phyloP scores from a whole-genome alignment of 805 yeast species.

The Kregervanrija delftensis region DNA sequence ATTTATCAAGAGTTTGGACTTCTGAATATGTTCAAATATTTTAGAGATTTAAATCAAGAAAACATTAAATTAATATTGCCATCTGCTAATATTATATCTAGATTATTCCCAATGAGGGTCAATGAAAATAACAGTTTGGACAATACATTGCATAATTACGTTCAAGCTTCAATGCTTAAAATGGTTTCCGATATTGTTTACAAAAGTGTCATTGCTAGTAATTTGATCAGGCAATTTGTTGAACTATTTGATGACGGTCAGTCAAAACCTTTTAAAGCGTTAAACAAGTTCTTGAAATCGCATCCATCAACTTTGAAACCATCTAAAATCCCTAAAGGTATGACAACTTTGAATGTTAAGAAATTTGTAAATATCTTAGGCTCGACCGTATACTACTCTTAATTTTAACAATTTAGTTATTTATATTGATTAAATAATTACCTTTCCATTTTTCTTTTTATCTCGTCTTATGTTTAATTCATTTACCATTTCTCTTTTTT shows the following conservation, averaged over 20 bases:
- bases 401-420: too few relatives aligned
- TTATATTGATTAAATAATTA: too few relatives aligned
- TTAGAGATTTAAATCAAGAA: conserved; percentile 8
- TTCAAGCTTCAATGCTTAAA: conserved; percentile 2
- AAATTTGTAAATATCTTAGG: conserved; percentile 3
- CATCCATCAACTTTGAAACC: conserved; percentile 30
- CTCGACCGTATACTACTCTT: too few relatives aligned
- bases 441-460: too few relatives aligned
- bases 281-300: conserved; percentile 21
- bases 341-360: conserved; percentile 16
- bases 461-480: too few relatives aligned
- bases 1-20: conserved; percentile 32
- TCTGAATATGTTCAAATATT: conserved; percentile 30
- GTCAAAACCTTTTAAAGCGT: conserved; percentile 19
- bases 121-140: background rate
- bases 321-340: conserved; percentile 25
- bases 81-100: conserved; percentile 18
- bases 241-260: conserved; percentile 29
- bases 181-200: conserved; percentile 14
- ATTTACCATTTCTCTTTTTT: too few relatives aligned
- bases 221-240: conserved; percentile 26
- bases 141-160: conserved; percentile 1
- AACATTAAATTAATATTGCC: conserved; percentile 19
- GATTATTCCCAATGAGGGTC: conserved; percentile 12
- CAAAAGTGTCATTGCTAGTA: conserved; percentile 22